Base-by-base conservation (phyloP, 2,329 filamentous ascomycete genomes). In the Stachybotrys elegans region DNA sequence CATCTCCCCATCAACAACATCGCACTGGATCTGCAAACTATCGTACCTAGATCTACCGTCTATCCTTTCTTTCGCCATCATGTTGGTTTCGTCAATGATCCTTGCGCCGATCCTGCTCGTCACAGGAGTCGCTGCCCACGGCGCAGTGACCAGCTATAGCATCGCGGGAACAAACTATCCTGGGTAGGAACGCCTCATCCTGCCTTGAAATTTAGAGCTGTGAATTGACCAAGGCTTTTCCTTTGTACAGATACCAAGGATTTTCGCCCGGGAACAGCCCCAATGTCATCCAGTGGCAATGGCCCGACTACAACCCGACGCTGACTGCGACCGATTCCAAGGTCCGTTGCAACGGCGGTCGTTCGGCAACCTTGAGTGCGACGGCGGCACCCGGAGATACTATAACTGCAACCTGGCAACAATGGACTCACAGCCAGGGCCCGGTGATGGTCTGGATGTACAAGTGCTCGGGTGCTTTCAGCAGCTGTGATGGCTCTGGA, bases 371-470 rank as follows among this genome's bases (percentile, higher is more conserved):
- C 2, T 57, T 72, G 6, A 61, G 59, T 25, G 76, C 72, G 2
- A 61, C 65, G 23, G 60, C 76, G 46, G 58, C 65, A 6, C 72
- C 76, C 5, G 76, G 76, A 27, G 52, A 60, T 16, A 69, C 63
- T 36, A 62, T 79, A 42, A 71, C 70, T 9, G 71, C 75, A 14
- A 60, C 69, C 50, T 79, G 75, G 75, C 57, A 60, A 31, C 76
- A 80, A 57, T 80, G 77, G 76, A 79, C 76, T 1, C 76, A 80
- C 55, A 60, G 68, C 44, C 76, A 80, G 54, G 77, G 76, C 1
- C 77, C 77, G 14, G 73, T 81, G 32, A 75, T 79, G 68, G 76
- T 81, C 3, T 80, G 71, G 71, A 57, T 75, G 50, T 52, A 52
- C 46, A 71, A 75, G 48, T 79, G 76, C 58, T 57, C 70, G 4